Evolutionary conservation across 2,329 filamentous ascomycete species (phyloP), one percentile per base, ranked within the genome.

Genomic region (Orbilia ellipsospora): DNA sequence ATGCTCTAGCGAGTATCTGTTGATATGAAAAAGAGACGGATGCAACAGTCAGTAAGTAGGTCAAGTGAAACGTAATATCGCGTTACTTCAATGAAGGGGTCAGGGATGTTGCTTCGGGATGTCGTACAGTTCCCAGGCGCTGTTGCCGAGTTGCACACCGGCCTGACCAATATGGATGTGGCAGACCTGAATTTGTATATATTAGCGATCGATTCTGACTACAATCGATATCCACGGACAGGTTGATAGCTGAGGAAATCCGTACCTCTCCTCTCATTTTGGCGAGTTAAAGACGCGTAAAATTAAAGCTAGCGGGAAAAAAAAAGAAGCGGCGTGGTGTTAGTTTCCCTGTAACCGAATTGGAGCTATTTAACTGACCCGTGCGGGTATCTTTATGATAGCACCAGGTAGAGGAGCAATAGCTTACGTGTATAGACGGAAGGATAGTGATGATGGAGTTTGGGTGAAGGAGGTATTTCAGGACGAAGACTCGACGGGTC

Each of bases 131-230:
- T 90, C 88, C 88, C 88, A 90, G 79, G 88, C 88, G 80, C 86
- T 87, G 84, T 90, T 90, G 80, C 88, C 88, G 73, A 90, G 86
- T 85, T 90, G 88, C 66, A 85, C 86, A 82, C 88, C 88, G 82
- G 88, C 88, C 84, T 90, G 88, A 82, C 88, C 88, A 82, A 90
- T 88, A 82, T 90, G 88, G 80, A 90, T 83, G 83, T 90, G 88
- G 81, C 86, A 87, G 82, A 90, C 86, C 88, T 90, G 31, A 15
- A 55, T 5, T 20, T 23, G 31, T 31, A 57, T 28, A 59, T 62
- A 55, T 73, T 42, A 73, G 60, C 36, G 26, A 61, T 60, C 20
- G 45, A 48, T n/a, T 26, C 31, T 36, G 31, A 10, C 31, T 6
- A 36, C 23, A 42, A 26, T 66, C 28, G 42, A 44, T 26, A 52